A percentile compares a stretch with the other conserved stretches of the same genome.
These are phyloP conservation scores for Boletus reticulatus DNA, from an alignment of 768 basidiomycete species.

Conservation along the genomic window DNA sequence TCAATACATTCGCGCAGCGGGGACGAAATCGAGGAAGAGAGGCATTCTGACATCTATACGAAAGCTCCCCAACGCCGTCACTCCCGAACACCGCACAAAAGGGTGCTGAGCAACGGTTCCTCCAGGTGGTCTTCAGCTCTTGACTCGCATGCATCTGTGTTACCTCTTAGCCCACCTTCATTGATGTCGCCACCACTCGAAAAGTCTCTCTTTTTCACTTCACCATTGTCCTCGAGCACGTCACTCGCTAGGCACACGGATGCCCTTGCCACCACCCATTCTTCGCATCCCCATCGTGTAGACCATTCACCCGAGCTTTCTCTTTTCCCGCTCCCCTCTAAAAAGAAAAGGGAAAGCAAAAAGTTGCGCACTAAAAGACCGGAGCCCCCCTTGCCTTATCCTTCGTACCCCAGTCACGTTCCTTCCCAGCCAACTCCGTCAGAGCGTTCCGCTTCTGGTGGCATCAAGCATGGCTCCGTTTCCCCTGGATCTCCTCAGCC, in stretches of 20 bases:
- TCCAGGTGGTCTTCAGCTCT: conserved; percentile 15
- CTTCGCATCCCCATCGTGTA: not conserved
- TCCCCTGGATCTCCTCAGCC: conserved; percentile 9
- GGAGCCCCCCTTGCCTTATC: conserved; percentile 20
- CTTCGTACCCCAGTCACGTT: conserved; percentile 16
- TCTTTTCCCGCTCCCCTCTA: conserved; percentile 20
- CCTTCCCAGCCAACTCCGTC: not conserved
- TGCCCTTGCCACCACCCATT: not conserved
- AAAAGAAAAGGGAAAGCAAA: conserved; percentile 1
- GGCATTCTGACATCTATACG: conserved; percentile 12
- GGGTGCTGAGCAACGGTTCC: not conserved
- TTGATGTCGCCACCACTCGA: conserved; percentile 58
- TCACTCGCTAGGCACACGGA: conserved; percentile 14
- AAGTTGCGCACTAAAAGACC: conserved; percentile 3
- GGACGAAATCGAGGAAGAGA: not conserved
- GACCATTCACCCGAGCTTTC: conserved; percentile 10
- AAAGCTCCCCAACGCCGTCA: conserved; percentile 15
- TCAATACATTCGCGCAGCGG: not conserved
- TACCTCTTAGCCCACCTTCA: conserved; percentile 56
- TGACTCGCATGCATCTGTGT: conserved; percentile 36
- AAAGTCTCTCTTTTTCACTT: conserved; percentile 53
- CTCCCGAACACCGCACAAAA: conserved; percentile 3
- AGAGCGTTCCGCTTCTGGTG: not conserved
- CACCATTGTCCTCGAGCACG: conserved; percentile 8
- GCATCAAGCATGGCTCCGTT: not conserved